Conservation (phyloP, 2,329 filamentous ascomycete species). For the Neodidymelliopsis sp. region DNA sequence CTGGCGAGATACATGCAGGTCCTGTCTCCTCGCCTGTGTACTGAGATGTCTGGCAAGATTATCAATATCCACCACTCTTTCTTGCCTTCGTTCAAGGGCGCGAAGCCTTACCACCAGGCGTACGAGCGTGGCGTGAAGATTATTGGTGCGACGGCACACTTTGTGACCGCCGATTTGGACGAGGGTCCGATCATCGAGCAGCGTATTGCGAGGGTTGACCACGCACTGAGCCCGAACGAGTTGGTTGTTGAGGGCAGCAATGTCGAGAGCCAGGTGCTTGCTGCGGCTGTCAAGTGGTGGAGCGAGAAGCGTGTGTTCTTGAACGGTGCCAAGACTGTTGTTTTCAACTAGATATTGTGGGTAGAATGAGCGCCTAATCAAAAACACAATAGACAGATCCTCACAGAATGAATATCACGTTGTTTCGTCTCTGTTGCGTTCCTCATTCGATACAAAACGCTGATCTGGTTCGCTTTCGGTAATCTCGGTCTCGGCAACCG, state of each 20-base stretch:
- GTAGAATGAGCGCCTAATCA: not conserved
- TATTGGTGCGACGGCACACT: conserved; percentile 84
- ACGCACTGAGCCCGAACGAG: conserved; percentile 77
- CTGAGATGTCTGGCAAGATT: conserved; percentile 82
- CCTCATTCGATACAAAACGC: not conserved
- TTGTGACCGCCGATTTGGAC: conserved; percentile 83
- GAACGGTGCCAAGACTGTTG: conserved; percentile 81
- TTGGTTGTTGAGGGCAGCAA: conserved; percentile 82
- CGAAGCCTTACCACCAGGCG: conserved; percentile 87
- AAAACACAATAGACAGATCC: not conserved
- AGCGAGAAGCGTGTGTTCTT: conserved; percentile 79
- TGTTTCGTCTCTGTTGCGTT: not conserved
- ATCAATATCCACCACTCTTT: conserved; percentile 94
- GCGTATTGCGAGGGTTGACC: conserved; percentile 77
- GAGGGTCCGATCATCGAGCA: conserved; percentile 91
- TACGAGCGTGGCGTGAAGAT: conserved; percentile 89
- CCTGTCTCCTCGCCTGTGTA: conserved; percentile 75
- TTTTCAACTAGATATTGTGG: conserved; percentile 63
- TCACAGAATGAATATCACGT: not conserved
- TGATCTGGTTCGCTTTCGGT: conserved; percentile 7
- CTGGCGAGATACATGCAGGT: conserved; percentile 90
- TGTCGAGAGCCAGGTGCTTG: conserved; percentile 83
- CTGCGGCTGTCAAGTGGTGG: conserved; percentile 84
- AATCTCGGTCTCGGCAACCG: conserved; percentile 7
- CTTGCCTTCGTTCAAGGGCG: conserved; percentile 86